Percentiles rank a stretch among this genome's conserved stretches.
Conservation (phyloP, 208 protist species). For the Plasmodiophora brassicae region DNA sequence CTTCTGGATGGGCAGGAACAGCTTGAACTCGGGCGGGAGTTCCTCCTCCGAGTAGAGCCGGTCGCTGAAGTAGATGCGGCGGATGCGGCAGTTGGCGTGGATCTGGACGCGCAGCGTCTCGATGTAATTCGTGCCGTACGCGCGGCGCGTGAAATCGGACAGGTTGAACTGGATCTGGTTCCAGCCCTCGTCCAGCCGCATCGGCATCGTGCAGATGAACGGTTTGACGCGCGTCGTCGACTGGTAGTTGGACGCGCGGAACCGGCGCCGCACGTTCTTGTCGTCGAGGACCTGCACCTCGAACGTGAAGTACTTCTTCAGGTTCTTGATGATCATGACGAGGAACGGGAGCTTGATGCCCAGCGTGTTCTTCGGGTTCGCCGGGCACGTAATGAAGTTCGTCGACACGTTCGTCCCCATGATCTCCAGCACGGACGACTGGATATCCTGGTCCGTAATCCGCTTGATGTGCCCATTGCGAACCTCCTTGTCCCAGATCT, state of each 20-base stretch:
- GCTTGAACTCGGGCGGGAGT: constrained; percentile 96
- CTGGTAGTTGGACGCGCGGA: constrained; percentile 97
- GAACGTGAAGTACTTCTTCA: constrained; percentile 98
- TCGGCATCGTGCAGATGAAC: constrained; percentile 99
- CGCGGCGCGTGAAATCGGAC: constrained; percentile 91
- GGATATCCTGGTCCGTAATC: constrained; percentile 98
- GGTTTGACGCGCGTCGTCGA: constrained; percentile 94
- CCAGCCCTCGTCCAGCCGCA: constrained; percentile 97
- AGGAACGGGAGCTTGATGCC: constrained; percentile 99
- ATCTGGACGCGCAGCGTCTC: constrained; percentile 94
- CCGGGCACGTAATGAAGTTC: constrained; percentile 93
- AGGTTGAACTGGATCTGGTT: constrained; percentile 99
- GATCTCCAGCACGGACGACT: constrained; percentile 95
- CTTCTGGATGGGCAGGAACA: constrained; percentile 83
- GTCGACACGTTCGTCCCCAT: constrained; percentile 95
- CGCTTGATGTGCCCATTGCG: constrained; percentile 95
- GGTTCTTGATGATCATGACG: constrained; percentile 98
- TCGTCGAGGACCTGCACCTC: constrained; percentile 98
- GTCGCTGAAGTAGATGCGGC: constrained; percentile 98
- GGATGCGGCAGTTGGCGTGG: constrained; percentile 96
- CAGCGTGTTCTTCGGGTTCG: constrained; percentile 89
- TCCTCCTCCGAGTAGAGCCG: constrained; percentile 97
- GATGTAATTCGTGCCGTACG: constrained; percentile 98
- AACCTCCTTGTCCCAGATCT: constrained; percentile 94
- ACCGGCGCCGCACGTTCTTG: constrained; percentile 92